Conservation (phyloP, 2,329 filamentous ascomycete genomes). For the Sphaerulina vaccinii region DNA sequence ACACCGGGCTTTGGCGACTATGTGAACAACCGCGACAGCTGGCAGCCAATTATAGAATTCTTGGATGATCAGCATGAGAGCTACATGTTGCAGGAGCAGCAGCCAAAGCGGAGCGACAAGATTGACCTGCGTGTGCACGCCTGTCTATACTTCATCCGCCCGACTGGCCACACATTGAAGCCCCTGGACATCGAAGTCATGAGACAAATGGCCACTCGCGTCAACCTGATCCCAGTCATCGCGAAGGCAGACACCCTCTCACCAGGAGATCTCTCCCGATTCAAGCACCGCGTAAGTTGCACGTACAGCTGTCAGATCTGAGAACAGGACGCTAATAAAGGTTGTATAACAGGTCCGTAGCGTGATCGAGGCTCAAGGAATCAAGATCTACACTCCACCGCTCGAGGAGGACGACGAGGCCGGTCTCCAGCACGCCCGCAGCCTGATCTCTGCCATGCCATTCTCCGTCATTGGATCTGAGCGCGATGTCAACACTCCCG, state of each 20-base stretch:
- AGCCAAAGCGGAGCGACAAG: slow-evolving; percentile 96
- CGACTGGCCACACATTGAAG: slow-evolving; percentile 97
- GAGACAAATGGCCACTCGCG: slow-evolving; percentile 97
- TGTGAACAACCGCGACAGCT: slow-evolving; percentile 99
- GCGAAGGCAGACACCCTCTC: slow-evolving; percentile 98
- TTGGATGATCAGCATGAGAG: slow-evolving; percentile 99
- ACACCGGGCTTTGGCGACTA: slow-evolving; percentile 99
- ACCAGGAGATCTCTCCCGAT: slow-evolving; percentile 83
- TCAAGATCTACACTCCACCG: slow-evolving; percentile 98
- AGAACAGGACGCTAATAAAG: slow-evolving; percentile 30
- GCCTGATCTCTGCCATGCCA: slow-evolving; percentile 94
- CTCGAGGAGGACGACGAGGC: slow-evolving; percentile 98
- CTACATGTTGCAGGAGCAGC: slow-evolving; percentile 99
- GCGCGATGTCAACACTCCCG: slow-evolving; percentile 96
- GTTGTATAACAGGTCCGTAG: slow-evolving; percentile 70
- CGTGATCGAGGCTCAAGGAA: slow-evolving; percentile 96
- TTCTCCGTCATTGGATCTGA: slow-evolving; percentile 98
- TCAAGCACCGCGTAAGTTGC: slow-evolving; percentile 83
- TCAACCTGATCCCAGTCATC: slow-evolving; percentile 97
- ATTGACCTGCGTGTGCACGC: slow-evolving; percentile 98
- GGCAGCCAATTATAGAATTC: slow-evolving; percentile 99
- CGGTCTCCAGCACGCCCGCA: slow-evolving; percentile 89
- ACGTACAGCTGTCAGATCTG: neutral
- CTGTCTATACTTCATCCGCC: slow-evolving; percentile 98
- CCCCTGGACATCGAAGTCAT: slow-evolving; percentile 99